Conservation (phyloP, 164 flowering plant genomes). For the Protea cynaroides region DNA sequence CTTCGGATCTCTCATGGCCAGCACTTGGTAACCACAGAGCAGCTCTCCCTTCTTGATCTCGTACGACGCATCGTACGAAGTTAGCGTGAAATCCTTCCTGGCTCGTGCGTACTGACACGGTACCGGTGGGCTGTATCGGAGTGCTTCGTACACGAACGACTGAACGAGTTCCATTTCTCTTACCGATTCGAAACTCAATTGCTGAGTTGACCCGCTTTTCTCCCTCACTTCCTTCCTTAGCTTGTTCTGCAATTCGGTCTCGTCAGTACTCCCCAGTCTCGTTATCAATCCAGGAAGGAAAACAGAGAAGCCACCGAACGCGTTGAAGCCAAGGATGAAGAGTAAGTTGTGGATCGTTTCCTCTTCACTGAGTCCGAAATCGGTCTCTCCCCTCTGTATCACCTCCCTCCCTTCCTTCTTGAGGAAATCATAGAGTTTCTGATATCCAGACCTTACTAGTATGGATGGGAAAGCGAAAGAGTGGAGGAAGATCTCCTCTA, state of each 20-base stretch:
- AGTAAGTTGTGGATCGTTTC: constrained; percentile 69
- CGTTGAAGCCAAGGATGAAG: constrained; percentile 77
- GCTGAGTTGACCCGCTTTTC: constrained; percentile 9
- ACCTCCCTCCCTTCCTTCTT: constrained; percentile 43
- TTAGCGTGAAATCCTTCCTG: constrained; percentile 58
- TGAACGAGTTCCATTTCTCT: constrained; percentile 45
- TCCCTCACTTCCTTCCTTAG: constrained; percentile 48
- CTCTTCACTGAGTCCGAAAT: constrained; percentile 49
- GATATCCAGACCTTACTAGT: constrained; percentile 48
- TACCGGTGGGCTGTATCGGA: constrained; percentile 74
- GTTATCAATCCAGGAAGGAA: constrained; percentile 43
- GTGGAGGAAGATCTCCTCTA: constrained; percentile 70
- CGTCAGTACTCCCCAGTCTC: constrained; percentile 33
- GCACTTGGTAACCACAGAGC: constrained; percentile 66
- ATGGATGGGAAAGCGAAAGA: constrained; percentile 57
- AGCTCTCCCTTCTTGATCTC: constrained; percentile 76
- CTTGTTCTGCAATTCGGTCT: constrained; percentile 40
- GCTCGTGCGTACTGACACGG: constrained; percentile 68
- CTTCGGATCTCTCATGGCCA: constrained; percentile 66
- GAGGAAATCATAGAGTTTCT: constrained; percentile 48
- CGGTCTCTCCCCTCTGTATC: constrained; percentile 32
- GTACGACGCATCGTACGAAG: constrained; percentile 50
- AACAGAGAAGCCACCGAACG: constrained; percentile 72
- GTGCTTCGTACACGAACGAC: constrained; percentile 73
- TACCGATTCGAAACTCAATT: constrained; percentile 44